Evolutionary conservation across 495 filamentous ascomycete species (phyloP).

Genomic region (Xylaria intraflava): DNA sequence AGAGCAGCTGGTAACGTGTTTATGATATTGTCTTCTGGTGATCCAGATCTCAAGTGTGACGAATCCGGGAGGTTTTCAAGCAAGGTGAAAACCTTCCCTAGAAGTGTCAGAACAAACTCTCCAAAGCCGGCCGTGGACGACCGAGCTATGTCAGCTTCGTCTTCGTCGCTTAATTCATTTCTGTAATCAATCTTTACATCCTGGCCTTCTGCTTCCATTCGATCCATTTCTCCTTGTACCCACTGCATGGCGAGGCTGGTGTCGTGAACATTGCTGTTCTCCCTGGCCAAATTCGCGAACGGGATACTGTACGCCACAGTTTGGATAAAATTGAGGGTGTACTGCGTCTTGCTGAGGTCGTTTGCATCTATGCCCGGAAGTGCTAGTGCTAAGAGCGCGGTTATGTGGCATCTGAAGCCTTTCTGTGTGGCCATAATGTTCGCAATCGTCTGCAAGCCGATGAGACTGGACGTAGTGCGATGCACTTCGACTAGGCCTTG

Average conservation of each 20-base stretch:
- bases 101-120: constrained; percentile 82
- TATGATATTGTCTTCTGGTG: constrained; percentile 93
- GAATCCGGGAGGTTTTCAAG: constrained; percentile 93
- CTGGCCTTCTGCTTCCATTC: constrained; percentile 84
- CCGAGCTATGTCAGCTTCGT: constrained; percentile 85
- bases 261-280: constrained; percentile 60
- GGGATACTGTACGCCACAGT: constrained; percentile 92
- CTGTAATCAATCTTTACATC: constrained; percentile 80
- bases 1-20: constrained; percentile 92
- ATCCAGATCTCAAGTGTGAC: constrained; percentile 74
- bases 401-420: constrained; percentile 91
- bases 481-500: constrained; percentile 97
- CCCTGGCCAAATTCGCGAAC: constrained; percentile 72
- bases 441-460: constrained; percentile 81
- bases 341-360: constrained; percentile 91
- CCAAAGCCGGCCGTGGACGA: constrained; percentile 92
- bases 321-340: constrained; percentile 92
- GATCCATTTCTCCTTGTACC: constrained; percentile 87
- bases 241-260: constrained; percentile 83
- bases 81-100: constrained; percentile 91
- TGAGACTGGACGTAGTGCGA: constrained; percentile 86
- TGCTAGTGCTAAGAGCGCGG: constrained; percentile 81
- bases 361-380: constrained; percentile 97
- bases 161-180: constrained; percentile 70
- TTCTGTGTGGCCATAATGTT: constrained; percentile 84